These are phyloP conservation scores for Wallacemonas sp. DNA, from an alignment of 208 protist species.

Conservation along the genomic window DNA sequence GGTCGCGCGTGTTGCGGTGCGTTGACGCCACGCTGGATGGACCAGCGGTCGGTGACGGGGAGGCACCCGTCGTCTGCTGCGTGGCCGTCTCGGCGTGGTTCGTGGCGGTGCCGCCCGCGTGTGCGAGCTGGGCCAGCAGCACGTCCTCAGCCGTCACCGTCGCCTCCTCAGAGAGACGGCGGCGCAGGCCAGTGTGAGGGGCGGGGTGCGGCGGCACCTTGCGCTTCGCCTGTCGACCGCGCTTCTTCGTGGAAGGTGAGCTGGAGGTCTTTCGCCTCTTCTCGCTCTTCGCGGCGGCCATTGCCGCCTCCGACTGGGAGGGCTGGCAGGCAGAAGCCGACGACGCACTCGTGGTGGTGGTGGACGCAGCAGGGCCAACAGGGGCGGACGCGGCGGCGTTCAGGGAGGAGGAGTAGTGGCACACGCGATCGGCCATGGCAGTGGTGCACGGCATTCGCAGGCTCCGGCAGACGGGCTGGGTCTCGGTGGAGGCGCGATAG, in stretches of 20 bases:
- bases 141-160: constrained; percentile 1
- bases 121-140: background rate
- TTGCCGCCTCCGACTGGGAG: background rate
- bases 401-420: constrained; percentile 5
- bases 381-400: background rate
- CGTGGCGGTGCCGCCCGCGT: background rate
- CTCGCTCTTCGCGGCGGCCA: background rate
- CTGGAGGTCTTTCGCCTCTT: background rate
- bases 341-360: too few relatives aligned
- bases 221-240: constrained; percentile 2
- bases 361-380: too few relatives aligned
- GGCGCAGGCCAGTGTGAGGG: background rate
- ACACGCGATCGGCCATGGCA: background rate
- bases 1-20: constrained; percentile 5
- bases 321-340: too few relatives aligned
- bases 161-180: background rate
- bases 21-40: too few relatives aligned
- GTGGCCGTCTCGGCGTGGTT: background rate
- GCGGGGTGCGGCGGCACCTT: background rate
- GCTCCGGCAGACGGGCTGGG: background rate
- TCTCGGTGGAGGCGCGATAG: background rate
- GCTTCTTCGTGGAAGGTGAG: constrained; percentile 2
- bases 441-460: background rate
- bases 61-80: background rate
- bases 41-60: too few relatives aligned